A percentile compares a stretch with the other conserved stretches of the same genome.
These are phyloP conservation scores for Lachnellula suecica DNA, from an alignment of 2,329 filamentous ascomycete species.

Conservation along the genomic window DNA sequence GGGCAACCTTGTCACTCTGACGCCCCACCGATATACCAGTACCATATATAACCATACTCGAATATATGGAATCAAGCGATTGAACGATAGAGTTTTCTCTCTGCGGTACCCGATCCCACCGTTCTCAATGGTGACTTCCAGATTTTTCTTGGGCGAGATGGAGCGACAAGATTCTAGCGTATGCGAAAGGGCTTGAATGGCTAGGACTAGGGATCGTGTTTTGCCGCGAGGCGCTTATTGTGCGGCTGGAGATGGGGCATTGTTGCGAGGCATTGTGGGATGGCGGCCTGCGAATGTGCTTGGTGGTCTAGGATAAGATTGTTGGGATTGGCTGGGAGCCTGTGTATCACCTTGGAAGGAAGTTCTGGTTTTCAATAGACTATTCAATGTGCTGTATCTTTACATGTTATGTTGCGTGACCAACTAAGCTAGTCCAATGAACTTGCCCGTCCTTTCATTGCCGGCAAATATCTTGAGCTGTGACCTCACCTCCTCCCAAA, in stretches of 20 bases:
- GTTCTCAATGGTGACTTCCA: too few species aligned
- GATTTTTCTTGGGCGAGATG: neutral
- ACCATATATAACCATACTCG: too few species aligned
- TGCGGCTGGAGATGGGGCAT: neutral
- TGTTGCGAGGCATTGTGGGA: neutral
- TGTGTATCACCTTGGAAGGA: neutral
- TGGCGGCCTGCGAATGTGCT: neutral
- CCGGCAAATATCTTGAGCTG: constrained; percentile 9
- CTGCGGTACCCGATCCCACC: too few species aligned
- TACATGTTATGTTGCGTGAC: constrained; percentile 10
- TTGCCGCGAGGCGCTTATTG: neutral
- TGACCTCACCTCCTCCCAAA: constrained; percentile 11
- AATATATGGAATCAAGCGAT: too few species aligned
- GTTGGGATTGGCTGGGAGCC: neutral
- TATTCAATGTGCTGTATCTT: neutral
- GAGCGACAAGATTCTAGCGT: neutral
- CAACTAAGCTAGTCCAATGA: constrained; percentile 10
- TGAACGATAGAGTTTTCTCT: too few species aligned
- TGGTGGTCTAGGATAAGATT: neutral
- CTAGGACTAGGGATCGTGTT: neutral
- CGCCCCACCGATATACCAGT: too few species aligned
- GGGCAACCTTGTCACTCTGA: neutral
- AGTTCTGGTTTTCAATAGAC: neutral
- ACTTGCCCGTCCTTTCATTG: constrained; percentile 3
- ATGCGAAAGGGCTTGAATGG: neutral